Base-by-base conservation (phyloP, 2,329 filamentous ascomycete species). In the Colletotrichum sp. region DNA sequence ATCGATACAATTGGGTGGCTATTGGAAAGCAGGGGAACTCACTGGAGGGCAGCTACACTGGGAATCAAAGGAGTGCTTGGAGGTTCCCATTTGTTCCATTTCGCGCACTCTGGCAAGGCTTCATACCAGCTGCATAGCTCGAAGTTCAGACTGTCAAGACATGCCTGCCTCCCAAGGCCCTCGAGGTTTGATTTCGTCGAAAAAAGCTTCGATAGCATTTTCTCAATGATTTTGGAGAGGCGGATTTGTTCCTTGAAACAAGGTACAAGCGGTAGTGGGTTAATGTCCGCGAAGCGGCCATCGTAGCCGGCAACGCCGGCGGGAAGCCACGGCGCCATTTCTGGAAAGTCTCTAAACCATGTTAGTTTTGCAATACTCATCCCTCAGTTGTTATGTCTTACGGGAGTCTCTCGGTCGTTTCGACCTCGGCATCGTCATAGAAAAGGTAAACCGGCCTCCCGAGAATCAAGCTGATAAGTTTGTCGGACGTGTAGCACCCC, bases 401-500 rank as follows among this genome's bases (percentile, higher is more conserved):
- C 67, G 74, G 74, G 4, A 73, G 44, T 18, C 70, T 49, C 9
- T 76, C 70, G 18, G 67, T 65, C 1, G 74, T 55, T 13, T 74
- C 59, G 34, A 76, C 77, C 36, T 80, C 76, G 8, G 71, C 72
- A 13, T 73, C 76, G 3, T 77, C 70, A 4, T 75, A 68, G 10
- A 60, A 67, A 1, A 80, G 70, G 30, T 79, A 72, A 1, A 80
- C 72, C 0, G 77, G 76, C 13, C 76, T 72, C 2, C 78, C 79
- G 5, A 80, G 60, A 4, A 78, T 72, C 8, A 78, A 68, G 55
- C 78, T 80, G 34, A 79, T 78, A 4, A 80, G 34, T 39, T 82
- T 82, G 65, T 82, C 81, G 2, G 80, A 81, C 8, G 78, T 75
- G 63, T 82, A 82, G 36, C 79, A 82, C 8, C 81, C 81, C 81